Base-by-base conservation (phyloP, 176 grass and related monocot species). In the Themeda triandra region DNA sequence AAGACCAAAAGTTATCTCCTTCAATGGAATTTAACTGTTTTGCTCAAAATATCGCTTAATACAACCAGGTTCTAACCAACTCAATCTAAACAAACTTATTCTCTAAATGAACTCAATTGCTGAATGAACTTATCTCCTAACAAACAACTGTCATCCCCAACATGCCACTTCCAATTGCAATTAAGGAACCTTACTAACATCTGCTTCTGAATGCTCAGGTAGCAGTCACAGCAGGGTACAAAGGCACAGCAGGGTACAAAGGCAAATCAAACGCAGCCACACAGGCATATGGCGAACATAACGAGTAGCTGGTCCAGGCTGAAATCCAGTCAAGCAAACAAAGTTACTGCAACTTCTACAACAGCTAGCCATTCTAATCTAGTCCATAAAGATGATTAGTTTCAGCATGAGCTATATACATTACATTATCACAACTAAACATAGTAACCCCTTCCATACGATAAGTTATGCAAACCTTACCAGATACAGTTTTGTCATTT, bases 361-460 rank as follows among this genome's bases (percentile, higher is more conserved):
- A 18, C 30, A 2, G 32, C 32, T 33, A 33, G 32, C 32, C 32
- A 33, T 33, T 77, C 54, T 78, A 71, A 53, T 11, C n/a, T 45
- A 30, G 28, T 75, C n/a, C n/a, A n/a, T n/a, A n/a, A 24, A 37
- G 8, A 28, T 31, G n/a, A 21, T 45, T 62, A 77, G 40, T 85
- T 66, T 78, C 66, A 63, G 65, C 74, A 78, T 74, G 18, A 63
- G 73, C 73, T 88, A 42, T 28, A 28, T 75, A 54, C 80, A 83
- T 82, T 29, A 31, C 73, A 77, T 31, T 73, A 63, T 82, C 49
- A 31, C 73, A 77, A 30, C 32, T 79, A 56, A 84, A 84, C 51
- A 84, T 17, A 36, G 74, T 59, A 45, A 31, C 5, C 21, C 37
- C 76, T 33, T 70, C 49, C 33, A 31, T 37, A 46, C 30, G 28